A percentile compares a stretch with the other conserved stretches of the same genome.
Conservation (phyloP, 2,329 filamentous ascomycete species). For the Cladosporium velox region DNA sequence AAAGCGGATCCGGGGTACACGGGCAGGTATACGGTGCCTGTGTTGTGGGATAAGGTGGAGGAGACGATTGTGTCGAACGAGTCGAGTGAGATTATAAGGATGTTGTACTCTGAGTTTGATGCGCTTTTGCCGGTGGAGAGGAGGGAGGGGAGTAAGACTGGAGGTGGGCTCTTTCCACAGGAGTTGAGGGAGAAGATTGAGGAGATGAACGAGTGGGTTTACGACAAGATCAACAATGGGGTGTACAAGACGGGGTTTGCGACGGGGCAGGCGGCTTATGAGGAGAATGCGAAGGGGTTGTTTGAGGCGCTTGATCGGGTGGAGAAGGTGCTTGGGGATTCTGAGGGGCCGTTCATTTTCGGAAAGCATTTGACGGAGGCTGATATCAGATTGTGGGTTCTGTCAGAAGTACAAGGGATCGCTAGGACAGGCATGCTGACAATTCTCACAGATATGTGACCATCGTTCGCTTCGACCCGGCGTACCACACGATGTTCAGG, state of each 20-base stretch:
- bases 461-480: slow-evolving; percentile 70
- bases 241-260: slow-evolving; percentile 71
- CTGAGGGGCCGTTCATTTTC: slow-evolving; percentile 68
- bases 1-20: slow-evolving; percentile 65
- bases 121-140: slow-evolving; percentile 51
- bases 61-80: slow-evolving; percentile 82
- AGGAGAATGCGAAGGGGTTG: slow-evolving; percentile 68
- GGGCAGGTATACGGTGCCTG: slow-evolving; percentile 79
- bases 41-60: slow-evolving; percentile 70
- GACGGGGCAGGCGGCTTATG: slow-evolving; percentile 79
- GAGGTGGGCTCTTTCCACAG: slow-evolving; percentile 68
- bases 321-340: slow-evolving; percentile 66
- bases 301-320: slow-evolving; percentile 77
- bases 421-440: background rate
- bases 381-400: slow-evolving; percentile 68
- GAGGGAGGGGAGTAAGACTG: slow-evolving; percentile 54
- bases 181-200: slow-evolving; percentile 70
- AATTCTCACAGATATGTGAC: slow-evolving; percentile 54
- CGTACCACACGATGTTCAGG: slow-evolving; percentile 87
- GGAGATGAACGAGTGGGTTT: slow-evolving; percentile 76
- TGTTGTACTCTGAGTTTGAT: slow-evolving; percentile 82
- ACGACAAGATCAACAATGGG: slow-evolving; percentile 60
- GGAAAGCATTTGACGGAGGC: slow-evolving; percentile 76
- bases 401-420: background rate
- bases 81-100: slow-evolving; percentile 85